Base-by-base conservation (phyloP, 495 filamentous ascomycete genomes). In the Thermochaetoides thermophila region DNA sequence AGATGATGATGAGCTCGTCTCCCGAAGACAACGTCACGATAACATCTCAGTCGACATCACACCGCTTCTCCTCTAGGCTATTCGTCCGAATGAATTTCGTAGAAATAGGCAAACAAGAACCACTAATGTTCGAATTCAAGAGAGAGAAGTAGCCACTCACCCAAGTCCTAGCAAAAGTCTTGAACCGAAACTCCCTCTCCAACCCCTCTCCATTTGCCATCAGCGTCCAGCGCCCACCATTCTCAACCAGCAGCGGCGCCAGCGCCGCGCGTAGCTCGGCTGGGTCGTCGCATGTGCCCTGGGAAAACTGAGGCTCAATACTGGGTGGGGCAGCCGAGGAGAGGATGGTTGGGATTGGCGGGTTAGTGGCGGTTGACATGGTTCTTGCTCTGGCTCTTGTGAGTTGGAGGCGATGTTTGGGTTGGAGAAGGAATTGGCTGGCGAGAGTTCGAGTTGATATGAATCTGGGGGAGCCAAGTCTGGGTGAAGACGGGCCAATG, bases 111-210 rank as follows among this genome's bases (percentile, higher is more conserved):
- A 29, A 11, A 27, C 4, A 4, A 13, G n/a, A 10, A 27, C 13
- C 12, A 29, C 17, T 16, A 15, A 16, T 5, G 5, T 10, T 15
- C 14, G 27, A 29, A 14, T 4, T 17, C 3, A 14, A 7, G 15
- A 22, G 11, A 27, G n/a, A 4, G 12, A 7, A 23, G 18, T 11
- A n/a, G 9, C 16, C 16, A 50, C 68, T 46, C 37, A 74, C 71
- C 73, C 76, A 78, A 11, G 70, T 64, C 46, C 65, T 68, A 24
- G 62, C 64, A 44, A 78, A 78, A 3, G 53, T 70, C 55, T 69
- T 71, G 50, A 78, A 79, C 46, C 60, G 63, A 45, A 78, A 76
- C 36, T 54, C 57, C 22, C 71, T 49, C 46, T 76, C 62, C 0
- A 78, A 35, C 2, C 66, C 72, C 41, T 63, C 59, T 15, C 66